Base-by-base conservation (phyloP, 371 early-diverging fungal genomes). In the Lichtheimia hyalospora region DNA sequence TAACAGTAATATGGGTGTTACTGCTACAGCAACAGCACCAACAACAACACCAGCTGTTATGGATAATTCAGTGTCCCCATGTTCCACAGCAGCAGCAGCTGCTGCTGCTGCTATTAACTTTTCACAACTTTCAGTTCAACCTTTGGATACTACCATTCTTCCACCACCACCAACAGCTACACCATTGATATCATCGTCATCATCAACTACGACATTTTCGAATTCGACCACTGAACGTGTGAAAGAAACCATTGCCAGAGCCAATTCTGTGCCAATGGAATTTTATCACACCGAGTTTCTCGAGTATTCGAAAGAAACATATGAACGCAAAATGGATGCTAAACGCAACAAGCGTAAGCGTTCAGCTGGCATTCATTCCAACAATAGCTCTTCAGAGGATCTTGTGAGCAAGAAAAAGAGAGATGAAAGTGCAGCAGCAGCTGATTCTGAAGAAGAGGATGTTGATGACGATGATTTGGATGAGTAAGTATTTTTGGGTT, bases 231-330 rank as follows among this genome's bases (percentile, higher is more conserved):
- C 68, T 5, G 79, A 73, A 43, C 71, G 79, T 40, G 79, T 79
- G 15, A 79, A 79, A 46, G 79, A 79, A 43, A 79, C 75, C 42
- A 79, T 79, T 23, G 70, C 69, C 27, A 71, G 75, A 25, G 79
- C 79, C 8, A 79, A 73, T 48, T 69, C 79, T 3, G 75, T 79
- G 10, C 79, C 79, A 7, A 71, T 75, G 71, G 79, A 79, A 21
- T 75, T 79, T 23, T 79, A 79, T 55, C 79, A 79, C 43, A 79
- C 79, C 3, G 79, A 79, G 52, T 79, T 79, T 51, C 64, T 79
- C 21, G 75, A 75, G 27, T 79, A 79, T 54, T 79, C 79, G 5
- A 79, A 79, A 52, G 79, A 79, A 41, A 73, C 73, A 0, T 79
- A 79, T 43, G 75, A 79, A 54, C 69, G 68, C 39, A 79, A 73